phyloP scores from a whole-genome alignment of 2,329 filamentous ascomycete species.

The Diaporthe vexans region DNA sequence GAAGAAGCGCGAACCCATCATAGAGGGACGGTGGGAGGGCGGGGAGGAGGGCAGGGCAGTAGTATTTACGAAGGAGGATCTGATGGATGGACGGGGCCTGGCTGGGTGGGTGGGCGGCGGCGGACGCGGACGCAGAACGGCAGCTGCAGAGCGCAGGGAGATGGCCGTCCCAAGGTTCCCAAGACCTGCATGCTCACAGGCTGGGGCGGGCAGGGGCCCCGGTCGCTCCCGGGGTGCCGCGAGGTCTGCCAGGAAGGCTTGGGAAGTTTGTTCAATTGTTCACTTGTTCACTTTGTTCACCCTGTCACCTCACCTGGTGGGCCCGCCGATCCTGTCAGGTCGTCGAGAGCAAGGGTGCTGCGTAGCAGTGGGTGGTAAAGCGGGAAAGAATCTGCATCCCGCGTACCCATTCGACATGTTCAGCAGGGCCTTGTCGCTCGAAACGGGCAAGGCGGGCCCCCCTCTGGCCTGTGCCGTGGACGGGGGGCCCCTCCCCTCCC shows the following conservation, averaged over 20 bases:
- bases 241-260: background rate
- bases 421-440: conserved; percentile 7
- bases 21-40: conserved; percentile 18
- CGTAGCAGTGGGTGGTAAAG: conserved; percentile 17
- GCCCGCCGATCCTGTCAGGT: conserved; percentile 28
- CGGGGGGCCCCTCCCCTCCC: background rate
- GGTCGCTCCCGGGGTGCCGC: conserved; percentile 13
- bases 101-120: conserved; percentile 1
- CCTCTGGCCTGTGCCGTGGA: background rate
- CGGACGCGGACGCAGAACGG: conserved; percentile 12
- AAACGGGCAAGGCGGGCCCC: conserved; percentile 13
- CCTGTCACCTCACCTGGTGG: background rate
- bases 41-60: conserved; percentile 37
- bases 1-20: conserved; percentile 27
- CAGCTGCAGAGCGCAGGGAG: conserved; percentile 19
- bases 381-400: conserved; percentile 36
- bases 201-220: conserved; percentile 28
- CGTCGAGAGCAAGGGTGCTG: conserved; percentile 24
- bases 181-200: conserved; percentile 25
- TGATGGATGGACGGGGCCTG: conserved; percentile 19
- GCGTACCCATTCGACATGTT: conserved; percentile 26
- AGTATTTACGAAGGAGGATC: conserved; percentile 24
- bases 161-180: conserved; percentile 2
- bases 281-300: too few species aligned
- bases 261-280: too few species aligned